Conservation (phyloP, 192 early-diverging fungal genomes). For the Mortierella alpina region DNA sequence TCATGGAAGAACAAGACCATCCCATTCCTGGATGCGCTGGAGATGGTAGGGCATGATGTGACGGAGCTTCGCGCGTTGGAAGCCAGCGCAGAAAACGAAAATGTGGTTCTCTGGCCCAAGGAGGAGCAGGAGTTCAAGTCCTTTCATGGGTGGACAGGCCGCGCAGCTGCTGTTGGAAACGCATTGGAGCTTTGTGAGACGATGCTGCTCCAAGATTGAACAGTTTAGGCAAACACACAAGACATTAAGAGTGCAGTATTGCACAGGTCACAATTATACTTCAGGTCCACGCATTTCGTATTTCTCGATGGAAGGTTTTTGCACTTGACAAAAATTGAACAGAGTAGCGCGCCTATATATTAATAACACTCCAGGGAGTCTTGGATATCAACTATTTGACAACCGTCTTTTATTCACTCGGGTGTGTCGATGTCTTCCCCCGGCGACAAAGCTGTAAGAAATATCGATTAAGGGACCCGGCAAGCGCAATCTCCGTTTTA, state of each 20-base stretch:
- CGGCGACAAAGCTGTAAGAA: conserved; percentile 13
- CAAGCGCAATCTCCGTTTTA: not conserved
- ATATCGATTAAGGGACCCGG: conserved; percentile 10
- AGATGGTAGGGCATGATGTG: conserved; percentile 53
- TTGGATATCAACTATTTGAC: no score
- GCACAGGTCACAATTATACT: not conserved
- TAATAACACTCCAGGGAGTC: no score
- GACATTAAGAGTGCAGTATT: no score
- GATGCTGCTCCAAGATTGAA: conserved; percentile 8
- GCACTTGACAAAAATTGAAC: no score
- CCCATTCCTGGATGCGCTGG: conserved; percentile 50
- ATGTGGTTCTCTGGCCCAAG: conserved; percentile 48
- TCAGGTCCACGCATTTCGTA: no score
- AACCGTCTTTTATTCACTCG: no score
- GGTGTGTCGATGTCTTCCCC: no score
- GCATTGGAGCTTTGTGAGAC: conserved; percentile 44
- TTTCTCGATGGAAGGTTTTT: no score
- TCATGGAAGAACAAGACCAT: conserved; percentile 54
- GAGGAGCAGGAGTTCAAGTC: conserved; percentile 53
- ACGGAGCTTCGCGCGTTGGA: conserved; percentile 24
- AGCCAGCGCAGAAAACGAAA: conserved; percentile 27
- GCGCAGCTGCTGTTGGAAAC: conserved; percentile 47
- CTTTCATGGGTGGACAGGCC: conserved; percentile 36
- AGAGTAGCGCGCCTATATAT: no score
- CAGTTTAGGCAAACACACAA: no score